Evolutionary conservation across 306 rosid species (phyloP), one percentile per base, ranked within the genome.

Genomic region (Malus sylvestris): DNA sequence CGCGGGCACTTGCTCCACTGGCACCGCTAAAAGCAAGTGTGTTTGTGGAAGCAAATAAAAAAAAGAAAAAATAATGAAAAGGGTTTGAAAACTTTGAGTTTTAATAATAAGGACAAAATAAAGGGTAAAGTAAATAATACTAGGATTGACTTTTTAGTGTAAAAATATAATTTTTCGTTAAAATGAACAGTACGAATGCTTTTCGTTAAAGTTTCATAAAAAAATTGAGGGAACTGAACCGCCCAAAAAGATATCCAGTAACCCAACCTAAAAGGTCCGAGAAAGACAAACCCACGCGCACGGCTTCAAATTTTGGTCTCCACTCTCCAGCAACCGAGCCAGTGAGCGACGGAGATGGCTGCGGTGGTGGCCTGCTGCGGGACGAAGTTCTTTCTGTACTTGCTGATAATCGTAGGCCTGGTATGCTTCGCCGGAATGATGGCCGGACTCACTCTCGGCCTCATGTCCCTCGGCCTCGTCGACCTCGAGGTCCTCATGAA

Each of bases 391-490:
- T 82, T 67, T 23, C 4, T 90, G 46, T 95, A 81, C 77, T 27
- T 92, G 33, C 4, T 89, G 67, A 52, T 83, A 4, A 88, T 89
- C 6, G 16, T 80, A 6, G 99, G 97, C 0, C 80, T 95, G 68
- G 99, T 95, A 1, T 67, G 88, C 77, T 95, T 95, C 57, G 97
- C 99, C 1, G 99, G 99, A 8, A 71, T 95, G 6, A 92, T 95
- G 99, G 99, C 99, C 29, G 99, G 99, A 6, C 97, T 95, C 74
- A 95, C 99, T 53, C 82, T 95, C 2, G 99, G 99, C 8, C 99
- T 95, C 83, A 95, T 95, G 99, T 95, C 99, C 42, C 80, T 95
- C 44, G 97, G 97, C 29, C 91, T 95, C 49, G 99, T 95, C 78
- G 97, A 95, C 90, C 97, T 95, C 45, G 99, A 95, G 82, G 99